Conservation (phyloP, 345 rosid species). For the Passiflora organensis region DNA sequence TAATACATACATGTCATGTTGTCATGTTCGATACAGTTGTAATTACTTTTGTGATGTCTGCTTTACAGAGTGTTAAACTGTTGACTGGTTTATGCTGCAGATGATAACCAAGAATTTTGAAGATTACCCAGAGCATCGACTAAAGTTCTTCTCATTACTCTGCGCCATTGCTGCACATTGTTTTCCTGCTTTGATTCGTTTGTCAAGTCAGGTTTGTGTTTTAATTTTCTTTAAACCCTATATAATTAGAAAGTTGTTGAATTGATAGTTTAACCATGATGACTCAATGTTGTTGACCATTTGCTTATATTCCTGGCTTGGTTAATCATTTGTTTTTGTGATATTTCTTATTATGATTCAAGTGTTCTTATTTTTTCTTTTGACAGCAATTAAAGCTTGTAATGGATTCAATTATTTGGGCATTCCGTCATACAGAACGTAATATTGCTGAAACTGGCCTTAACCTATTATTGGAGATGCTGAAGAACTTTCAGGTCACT, state of each 20-base stretch:
- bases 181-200: conserved; percentile 84
- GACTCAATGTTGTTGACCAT: too few species aligned
- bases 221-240: too few species aligned
- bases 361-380: conserved; percentile 5
- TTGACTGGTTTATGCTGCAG: conserved; percentile 36
- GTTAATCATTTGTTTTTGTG: not conserved
- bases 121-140: conserved; percentile 98
- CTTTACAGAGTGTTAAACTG: not conserved
- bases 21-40: not conserved
- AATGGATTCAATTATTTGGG: conserved; percentile 99
- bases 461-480: conserved; percentile 84
- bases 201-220: conserved; percentile 88
- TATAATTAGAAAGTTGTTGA: too few species aligned
- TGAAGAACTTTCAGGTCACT: conserved; percentile 83
- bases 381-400: conserved; percentile 89
- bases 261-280: too few species aligned
- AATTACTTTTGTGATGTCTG: not conserved
- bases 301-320: too few species aligned
- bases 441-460: conserved; percentile 98
- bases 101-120: conserved; percentile 98
- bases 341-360: too few species aligned
- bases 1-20: too few species aligned
- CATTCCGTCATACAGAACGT: conserved; percentile 98
- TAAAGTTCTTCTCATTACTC: conserved; percentile 93
- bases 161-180: conserved; percentile 95